Percentiles rank a stretch among this genome's conserved stretches.
Conservation (phyloP, 352 stramenopile species). For the Pythium folliculosum region DNA sequence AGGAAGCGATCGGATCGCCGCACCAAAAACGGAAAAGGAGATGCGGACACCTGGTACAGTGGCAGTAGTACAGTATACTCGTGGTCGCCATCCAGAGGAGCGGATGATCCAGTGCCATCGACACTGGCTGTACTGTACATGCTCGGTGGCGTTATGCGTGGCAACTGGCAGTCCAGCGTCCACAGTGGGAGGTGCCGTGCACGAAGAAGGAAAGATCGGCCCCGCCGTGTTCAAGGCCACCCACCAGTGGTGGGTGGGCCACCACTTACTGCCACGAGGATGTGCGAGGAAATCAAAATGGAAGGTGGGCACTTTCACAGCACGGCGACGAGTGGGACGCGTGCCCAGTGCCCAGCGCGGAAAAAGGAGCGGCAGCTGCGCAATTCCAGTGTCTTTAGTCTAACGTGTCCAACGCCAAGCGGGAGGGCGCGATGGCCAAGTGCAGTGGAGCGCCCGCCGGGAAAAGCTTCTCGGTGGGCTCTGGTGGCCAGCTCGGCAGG, state of each 20-base stretch:
- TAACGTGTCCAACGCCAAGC: no score
- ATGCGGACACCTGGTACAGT: no score
- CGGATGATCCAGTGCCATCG: background rate
- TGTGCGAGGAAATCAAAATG: slow-evolving; percentile 1
- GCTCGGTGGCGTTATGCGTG: background rate
- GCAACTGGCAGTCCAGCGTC: background rate
- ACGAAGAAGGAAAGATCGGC: background rate
- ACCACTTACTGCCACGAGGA: background rate
- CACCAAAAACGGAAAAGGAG: background rate
- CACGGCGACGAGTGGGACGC: background rate
- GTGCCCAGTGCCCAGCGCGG: background rate
- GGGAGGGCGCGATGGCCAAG: no score
- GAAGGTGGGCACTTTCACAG: background rate
- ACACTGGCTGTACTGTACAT: background rate
- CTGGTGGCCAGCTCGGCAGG: no score
- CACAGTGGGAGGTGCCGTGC: background rate
- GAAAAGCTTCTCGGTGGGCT: no score
- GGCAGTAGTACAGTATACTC: background rate
- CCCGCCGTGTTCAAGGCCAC: background rate
- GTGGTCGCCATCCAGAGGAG: no score
- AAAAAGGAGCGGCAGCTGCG: background rate
- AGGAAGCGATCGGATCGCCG: background rate
- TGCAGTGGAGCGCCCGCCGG: no score
- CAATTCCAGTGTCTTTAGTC: background rate
- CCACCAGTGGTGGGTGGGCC: no score